Conservation (phyloP, 2,329 filamentous ascomycete species). For the Salinomyces thailandicus region DNA sequence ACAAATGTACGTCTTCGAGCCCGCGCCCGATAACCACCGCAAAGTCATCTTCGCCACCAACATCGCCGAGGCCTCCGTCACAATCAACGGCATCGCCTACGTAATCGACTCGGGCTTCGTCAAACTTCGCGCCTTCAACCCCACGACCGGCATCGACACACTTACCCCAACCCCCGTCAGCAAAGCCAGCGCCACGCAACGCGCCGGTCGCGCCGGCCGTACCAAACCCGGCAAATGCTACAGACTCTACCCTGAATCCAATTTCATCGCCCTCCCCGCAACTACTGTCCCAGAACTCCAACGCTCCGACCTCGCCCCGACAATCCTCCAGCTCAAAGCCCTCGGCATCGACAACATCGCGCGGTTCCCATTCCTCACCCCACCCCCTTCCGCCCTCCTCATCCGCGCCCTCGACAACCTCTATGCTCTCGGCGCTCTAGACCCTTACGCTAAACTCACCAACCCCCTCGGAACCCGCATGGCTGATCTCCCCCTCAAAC, state of each 20-base stretch:
- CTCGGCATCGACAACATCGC: conserved; percentile 90
- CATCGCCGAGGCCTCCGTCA: conserved; percentile 94
- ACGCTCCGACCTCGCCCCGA: conserved; percentile 77
- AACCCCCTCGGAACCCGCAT: conserved; percentile 78
- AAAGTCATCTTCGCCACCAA: conserved; percentile 94
- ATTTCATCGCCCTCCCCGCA: conserved; percentile 55
- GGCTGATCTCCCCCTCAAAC: conserved; percentile 86
- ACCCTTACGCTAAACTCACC: conserved; percentile 83
- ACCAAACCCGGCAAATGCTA: conserved; percentile 91
- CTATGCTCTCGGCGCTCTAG: conserved; percentile 74
- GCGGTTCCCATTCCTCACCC: conserved; percentile 77
- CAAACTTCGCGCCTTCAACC: conserved; percentile 79
- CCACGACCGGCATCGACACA: conserved; percentile 74
- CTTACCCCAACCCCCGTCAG: conserved; percentile 74
- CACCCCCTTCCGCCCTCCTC: conserved; percentile 76
- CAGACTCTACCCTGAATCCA: conserved; percentile 73
- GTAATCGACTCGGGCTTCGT: conserved; percentile 91
- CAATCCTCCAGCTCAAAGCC: conserved; percentile 85
- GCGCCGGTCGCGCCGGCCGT: conserved; percentile 79
- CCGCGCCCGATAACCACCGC: conserved; percentile 65
- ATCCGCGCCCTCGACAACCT: conserved; percentile 79
- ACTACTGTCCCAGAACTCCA: conserved; percentile 83
- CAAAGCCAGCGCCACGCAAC: conserved; percentile 84
- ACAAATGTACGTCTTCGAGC: conserved; percentile 91
- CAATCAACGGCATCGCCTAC: conserved; percentile 97